These are phyloP conservation scores for Actinidia arguta DNA, from an alignment of 179 eudicot genomes.

Conservation along the genomic window DNA sequence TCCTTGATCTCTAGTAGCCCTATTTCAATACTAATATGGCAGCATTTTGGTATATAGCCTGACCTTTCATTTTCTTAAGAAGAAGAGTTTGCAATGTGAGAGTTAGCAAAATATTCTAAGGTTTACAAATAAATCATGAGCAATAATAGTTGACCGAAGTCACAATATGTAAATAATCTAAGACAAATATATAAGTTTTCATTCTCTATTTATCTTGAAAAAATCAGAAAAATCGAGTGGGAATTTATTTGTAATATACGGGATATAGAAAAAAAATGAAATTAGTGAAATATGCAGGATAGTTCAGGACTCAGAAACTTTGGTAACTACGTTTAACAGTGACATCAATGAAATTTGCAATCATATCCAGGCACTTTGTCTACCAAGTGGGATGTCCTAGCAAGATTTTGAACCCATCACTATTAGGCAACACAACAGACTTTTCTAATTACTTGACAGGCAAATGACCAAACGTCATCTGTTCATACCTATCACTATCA, in stretches of 20 bases:
- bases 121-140: no score
- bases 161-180: no score
- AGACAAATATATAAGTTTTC: no score
- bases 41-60: no score
- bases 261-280: background rate
- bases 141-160: no score
- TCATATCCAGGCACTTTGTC: background rate
- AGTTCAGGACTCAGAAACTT: background rate
- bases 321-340: background rate
- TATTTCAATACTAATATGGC: no score
- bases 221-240: no score
- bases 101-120: no score
- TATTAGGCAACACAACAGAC: background rate
- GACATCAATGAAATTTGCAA: background rate
- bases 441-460: background rate
- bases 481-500: conserved; percentile 43
- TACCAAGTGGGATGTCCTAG: conserved; percentile 1
- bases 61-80: no score
- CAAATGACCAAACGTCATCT: background rate
- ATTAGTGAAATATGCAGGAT: background rate
- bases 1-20: background rate
- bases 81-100: no score
- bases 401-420: background rate
- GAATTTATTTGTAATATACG: no score
- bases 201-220: no score